Evolutionary conservation across 2,329 filamentous ascomycete genomes (phyloP), one percentile per base, ranked within the genome.

Genomic region (Ceratocystis diversiconidia): DNA sequence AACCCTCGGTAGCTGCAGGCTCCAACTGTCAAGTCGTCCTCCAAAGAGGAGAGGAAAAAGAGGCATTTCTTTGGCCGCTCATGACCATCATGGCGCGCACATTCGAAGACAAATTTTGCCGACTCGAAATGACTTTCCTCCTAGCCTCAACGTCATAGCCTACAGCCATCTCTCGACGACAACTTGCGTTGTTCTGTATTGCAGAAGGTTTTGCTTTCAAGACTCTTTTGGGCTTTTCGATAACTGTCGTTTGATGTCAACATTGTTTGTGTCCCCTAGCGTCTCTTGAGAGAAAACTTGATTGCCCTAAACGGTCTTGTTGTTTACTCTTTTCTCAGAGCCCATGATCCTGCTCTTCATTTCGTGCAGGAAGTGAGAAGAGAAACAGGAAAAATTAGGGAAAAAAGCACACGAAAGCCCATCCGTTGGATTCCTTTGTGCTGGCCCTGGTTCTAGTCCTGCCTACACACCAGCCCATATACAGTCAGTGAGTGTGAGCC

Each of bases 301-400:
- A 17, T n/a, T 59, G 28, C 55, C 55, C 55, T 59, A 59, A 59
- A 36, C 28, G 30, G 55, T 36, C 55, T 30, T n/a, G 12, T 36
- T 59, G 55, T 59, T 32, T n/a, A n/a, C 55, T 59, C 55, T 59
- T 59, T 59, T 59, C 55, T 59, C 55, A n/a, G 3, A 17, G 55
- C 17, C 28, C 15, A 10, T 30, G 55, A 59, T 59, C 55, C 55
- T 59, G n/a, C 28, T 32, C 28, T 19, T 36, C 28, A 15, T 59
- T 59, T 19, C 55, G 2, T 59, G 55, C 55, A 36, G 55, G 5
- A 28, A 30, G 17, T 32, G 55, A 17, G 22, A 19, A n/a, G 28
- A 32, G 32, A 59, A 59, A 36, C 8, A 7, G 19, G 30, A 59
- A 36, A n/a, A 59, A 32, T n/a, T 59, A 36, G 5, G n/a, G 55